phyloP scores from a whole-genome alignment of 2,329 filamentous ascomycete genomes.

The Alternaria hordeiaustralica region DNA sequence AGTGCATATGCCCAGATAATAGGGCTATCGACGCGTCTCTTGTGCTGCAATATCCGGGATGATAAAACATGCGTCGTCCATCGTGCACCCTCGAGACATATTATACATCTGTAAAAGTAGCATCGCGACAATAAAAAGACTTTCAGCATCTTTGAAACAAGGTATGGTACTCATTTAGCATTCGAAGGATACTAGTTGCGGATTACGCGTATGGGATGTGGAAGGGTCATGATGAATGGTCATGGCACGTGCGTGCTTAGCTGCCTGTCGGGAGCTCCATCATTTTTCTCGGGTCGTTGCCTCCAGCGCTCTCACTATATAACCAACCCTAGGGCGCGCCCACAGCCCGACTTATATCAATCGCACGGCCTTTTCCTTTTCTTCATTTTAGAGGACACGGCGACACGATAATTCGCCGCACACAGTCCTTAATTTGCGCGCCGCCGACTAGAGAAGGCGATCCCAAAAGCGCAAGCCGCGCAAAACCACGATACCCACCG shows the following conservation, averaged over 20 bases:
- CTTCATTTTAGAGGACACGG: constrained; percentile 14
- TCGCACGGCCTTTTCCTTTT: constrained; percentile 10
- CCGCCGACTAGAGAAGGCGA: constrained; percentile 12
- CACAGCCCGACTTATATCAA: constrained; percentile 25
- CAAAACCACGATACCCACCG: constrained; percentile 21
- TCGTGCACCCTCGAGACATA: neutral
- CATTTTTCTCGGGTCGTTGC: constrained; percentile 19
- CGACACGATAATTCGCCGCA: constrained; percentile 4
- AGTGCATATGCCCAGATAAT: neutral
- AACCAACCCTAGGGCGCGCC: constrained; percentile 31
- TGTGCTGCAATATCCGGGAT: neutral
- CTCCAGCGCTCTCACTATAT: constrained; percentile 15
- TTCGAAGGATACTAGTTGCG: neutral
- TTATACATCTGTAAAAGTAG: no score
- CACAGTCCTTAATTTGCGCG: constrained; percentile 12
- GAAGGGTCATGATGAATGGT: neutral
- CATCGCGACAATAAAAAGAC: neutral
- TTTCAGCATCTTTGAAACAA: neutral
- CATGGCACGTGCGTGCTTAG: constrained; percentile 14
- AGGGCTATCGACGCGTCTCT: neutral
- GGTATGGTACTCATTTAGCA: neutral
- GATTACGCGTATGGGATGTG: neutral
- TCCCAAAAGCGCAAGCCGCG: constrained; percentile 29
- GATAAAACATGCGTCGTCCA: neutral
- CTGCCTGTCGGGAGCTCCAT: constrained; percentile 18